Evolutionary conservation across 2,329 filamentous ascomycete genomes (phyloP).

Genomic region (Tolypocladium nubicola): DNA sequence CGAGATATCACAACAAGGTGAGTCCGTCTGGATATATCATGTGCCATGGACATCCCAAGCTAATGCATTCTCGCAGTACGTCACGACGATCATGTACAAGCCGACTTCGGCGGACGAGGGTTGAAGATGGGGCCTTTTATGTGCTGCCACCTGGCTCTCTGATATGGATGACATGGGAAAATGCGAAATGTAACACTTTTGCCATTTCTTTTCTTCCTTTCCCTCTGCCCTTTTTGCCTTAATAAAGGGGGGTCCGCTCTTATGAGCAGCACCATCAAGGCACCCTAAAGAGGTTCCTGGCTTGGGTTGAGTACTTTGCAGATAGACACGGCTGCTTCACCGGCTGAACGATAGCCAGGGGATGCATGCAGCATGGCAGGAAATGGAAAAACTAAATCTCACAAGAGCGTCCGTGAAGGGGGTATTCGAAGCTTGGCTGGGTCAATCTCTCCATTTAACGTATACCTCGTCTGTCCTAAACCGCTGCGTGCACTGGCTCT

Average conservation of each 20-base stretch:
- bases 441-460: slow-evolving; percentile 63
- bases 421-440: background rate
- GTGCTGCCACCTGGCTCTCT: background rate
- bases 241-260: background rate
- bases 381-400: background rate
- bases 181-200: background rate
- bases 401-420: too few relatives aligned
- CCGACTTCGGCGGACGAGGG: slow-evolving; percentile 54
- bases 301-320: background rate
- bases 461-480: slow-evolving; percentile 77
- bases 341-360: background rate
- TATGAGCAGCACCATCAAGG: background rate
- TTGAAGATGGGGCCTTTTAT: slow-evolving; percentile 7
- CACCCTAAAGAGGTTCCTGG: background rate
- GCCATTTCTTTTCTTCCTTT: background rate
- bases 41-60: background rate
- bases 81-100: slow-evolving; percentile 97
- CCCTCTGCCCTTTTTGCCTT: background rate
- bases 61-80: slow-evolving; percentile 51
- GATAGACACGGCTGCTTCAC: background rate
- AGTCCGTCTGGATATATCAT: slow-evolving; percentile 8
- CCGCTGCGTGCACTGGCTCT: slow-evolving; percentile 76
- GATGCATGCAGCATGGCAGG: background rate
- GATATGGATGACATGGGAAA: background rate
- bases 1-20: slow-evolving; percentile 94